Evolutionary conservation across 1,284 basidiomycete genomes (phyloP).

Genomic region (Irpex lacteus): DNA sequence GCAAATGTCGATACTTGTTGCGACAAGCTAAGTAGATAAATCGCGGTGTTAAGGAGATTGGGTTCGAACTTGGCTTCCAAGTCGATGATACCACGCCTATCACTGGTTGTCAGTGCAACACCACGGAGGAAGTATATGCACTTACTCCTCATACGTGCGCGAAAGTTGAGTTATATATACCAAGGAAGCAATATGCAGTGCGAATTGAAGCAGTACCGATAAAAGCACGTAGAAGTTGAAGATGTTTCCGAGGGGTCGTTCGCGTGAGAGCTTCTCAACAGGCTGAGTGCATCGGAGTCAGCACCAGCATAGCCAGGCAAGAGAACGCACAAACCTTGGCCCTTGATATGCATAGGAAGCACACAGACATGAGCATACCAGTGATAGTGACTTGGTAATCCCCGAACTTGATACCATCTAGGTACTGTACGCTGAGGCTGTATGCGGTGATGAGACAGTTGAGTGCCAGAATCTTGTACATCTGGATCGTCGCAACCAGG

Average conservation of each 20-base stretch:
- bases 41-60: slow-evolving; percentile 89
- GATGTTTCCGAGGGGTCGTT: slow-evolving; percentile 90
- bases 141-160: slow-evolving; percentile 76
- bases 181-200: slow-evolving; percentile 84
- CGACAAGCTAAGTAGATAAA: slow-evolving; percentile 89
- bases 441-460: slow-evolving; percentile 97
- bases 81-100: slow-evolving; percentile 78
- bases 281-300: slow-evolving; percentile 47
- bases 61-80: slow-evolving; percentile 95
- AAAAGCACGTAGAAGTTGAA: slow-evolving; percentile 93
- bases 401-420: slow-evolving; percentile 97
- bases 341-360: slow-evolving; percentile 94
- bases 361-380: slow-evolving; percentile 95
- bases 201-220: slow-evolving; percentile 89
- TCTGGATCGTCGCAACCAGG: slow-evolving; percentile 94
- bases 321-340: slow-evolving; percentile 68
- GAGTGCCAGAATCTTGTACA: slow-evolving; percentile 97
- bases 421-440: slow-evolving; percentile 91
- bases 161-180: slow-evolving; percentile 90
- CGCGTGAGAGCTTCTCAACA: slow-evolving; percentile 87
- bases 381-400: slow-evolving; percentile 94
- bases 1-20: slow-evolving; percentile 97
- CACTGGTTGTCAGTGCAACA: slow-evolving; percentile 6
- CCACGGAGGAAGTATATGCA: not conserved
- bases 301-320: not conserved